Evolutionary conservation across 1,284 basidiomycete species (phyloP), one percentile per base, ranked within the genome.

Genomic region (Leccinum holopus): DNA sequence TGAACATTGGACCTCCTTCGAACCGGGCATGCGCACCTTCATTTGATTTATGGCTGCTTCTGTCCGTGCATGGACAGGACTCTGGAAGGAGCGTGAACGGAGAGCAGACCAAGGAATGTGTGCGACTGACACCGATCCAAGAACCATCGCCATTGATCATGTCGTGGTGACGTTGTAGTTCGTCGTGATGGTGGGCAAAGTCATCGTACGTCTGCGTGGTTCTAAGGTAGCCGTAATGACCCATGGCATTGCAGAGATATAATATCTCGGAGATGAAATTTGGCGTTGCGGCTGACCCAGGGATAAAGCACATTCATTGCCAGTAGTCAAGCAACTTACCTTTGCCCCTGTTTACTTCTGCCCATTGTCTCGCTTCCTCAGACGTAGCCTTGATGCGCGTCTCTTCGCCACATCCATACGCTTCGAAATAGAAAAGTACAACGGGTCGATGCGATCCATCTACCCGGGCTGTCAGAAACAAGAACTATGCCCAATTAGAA

Each of bases 261-360:
- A 97, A 99, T 11, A 97, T 86, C 60, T 98, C 91, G 1, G 96
- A 95, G 67, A 99, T 96, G 78, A 99, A 99, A 75, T 97, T 98
- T 2, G 91, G 84, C 6, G 84, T 66, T 51, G 83, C 72, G 12
- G 80, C 84, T 84, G 68, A 63, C 55, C 47, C 21, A 28, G 10
- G 58, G 5, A 47, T 65, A 49, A 63, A 58, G 30, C 3, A 3
- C 14, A 18, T 11, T 8, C 28, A 37, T 30, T 16, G 2, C 9
- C 1, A 9, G 49, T 11, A 57, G 33, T 12, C 8, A 6, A 47
- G 25, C 8, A 18, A 60, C 67, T 58, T 54, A 85, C 86, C 83
- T 65, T 75, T 75, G 41, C 79, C 72, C 63, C 75, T 77, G 59
- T 87, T 82, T 53, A 81, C 77, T 57, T 84, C 80, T 61, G 81